phyloP scores from a whole-genome alignment of 345 rosid genomes.

The Brassica incana region DNA sequence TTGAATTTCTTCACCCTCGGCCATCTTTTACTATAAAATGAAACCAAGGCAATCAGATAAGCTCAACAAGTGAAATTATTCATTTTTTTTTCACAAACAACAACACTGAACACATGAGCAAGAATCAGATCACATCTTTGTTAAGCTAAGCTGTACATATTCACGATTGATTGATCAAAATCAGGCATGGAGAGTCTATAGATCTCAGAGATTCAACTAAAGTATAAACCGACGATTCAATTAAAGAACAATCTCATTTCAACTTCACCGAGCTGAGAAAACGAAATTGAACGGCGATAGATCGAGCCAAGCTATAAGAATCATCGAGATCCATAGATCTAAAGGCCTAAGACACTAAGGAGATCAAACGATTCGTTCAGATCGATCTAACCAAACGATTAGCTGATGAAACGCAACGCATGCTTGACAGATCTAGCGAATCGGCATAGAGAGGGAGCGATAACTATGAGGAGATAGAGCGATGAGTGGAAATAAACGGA shows the following conservation, averaged over 20 bases:
- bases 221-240: neutral
- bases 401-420: neutral
- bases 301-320: neutral
- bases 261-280: neutral
- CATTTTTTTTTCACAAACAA: neutral
- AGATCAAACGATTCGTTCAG: neutral
- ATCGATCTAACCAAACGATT: neutral
- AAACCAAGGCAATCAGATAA: neutral
- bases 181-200: neutral
- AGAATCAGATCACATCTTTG: neutral
- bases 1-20: neutral
- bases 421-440: neutral
- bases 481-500: neutral
- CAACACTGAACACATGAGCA: neutral
- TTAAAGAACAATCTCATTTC: neutral
- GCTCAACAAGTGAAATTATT: neutral
- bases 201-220: neutral
- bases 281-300: neutral
- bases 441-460: neutral
- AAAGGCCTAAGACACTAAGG: neutral
- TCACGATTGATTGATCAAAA: neutral
- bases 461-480: neutral
- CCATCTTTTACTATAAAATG: neutral
- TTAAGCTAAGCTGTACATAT: neutral
- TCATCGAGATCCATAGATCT: neutral